Evolutionary conservation across 176 grass and related monocot genomes (phyloP).

Genomic region (Secale cereale): DNA sequence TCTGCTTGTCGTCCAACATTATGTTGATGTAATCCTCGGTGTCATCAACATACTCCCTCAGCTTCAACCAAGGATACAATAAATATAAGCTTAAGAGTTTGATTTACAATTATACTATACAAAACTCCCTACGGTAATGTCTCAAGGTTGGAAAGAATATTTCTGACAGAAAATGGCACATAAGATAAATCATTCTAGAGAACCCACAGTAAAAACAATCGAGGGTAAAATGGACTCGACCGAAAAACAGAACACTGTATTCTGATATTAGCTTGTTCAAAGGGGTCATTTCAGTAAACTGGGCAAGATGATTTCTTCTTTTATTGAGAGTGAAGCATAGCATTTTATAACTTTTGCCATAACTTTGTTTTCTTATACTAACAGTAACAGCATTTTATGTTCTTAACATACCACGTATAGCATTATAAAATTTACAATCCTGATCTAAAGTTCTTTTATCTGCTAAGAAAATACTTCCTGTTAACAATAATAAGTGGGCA

Average conservation of each 20-base stretch:
- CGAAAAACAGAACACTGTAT: neutral
- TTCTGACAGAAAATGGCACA: neutral
- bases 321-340: neutral
- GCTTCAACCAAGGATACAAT: conserved; percentile 22
- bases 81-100: neutral
- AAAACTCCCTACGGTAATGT: neutral
- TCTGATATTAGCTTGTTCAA: neutral
- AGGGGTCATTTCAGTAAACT: neutral
- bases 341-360: neutral
- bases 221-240: neutral
- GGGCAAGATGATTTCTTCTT: neutral
- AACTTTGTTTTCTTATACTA: neutral
- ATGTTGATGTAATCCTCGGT: conserved; percentile 81
- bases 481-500: neutral
- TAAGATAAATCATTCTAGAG: neutral
- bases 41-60: conserved; percentile 71
- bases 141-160: neutral
- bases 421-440: neutral
- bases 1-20: conserved; percentile 73
- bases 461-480: neutral
- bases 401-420: neutral
- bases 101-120: neutral
- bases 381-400: neutral
- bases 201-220: neutral
- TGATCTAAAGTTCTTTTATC: neutral